These are phyloP conservation scores for Fraxinus excelsior DNA, from an alignment of 257 asterid genomes.

Conservation along the genomic window DNA sequence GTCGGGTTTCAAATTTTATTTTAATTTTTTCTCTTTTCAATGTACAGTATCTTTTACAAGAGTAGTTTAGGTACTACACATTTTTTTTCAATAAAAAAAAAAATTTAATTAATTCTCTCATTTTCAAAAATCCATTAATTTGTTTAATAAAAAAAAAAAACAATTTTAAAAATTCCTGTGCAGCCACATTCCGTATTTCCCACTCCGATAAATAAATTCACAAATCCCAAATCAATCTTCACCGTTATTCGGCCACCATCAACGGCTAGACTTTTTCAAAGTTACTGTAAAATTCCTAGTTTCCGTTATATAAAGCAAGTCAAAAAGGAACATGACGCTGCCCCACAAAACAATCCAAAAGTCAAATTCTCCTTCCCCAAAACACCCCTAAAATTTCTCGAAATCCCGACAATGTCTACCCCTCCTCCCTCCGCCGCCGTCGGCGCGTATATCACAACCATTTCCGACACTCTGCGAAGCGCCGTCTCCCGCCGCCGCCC, in stretches of 20 bases:
- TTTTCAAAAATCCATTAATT: too few species aligned
- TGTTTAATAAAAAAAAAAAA: too few species aligned
- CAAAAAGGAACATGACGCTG: neutral
- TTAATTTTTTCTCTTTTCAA: neutral
- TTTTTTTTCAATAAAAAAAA: too few species aligned
- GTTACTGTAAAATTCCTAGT: neutral
- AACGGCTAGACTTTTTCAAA: slow-evolving; percentile 11
- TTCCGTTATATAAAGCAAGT: neutral
- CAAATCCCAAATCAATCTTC: slow-evolving; percentile 5
- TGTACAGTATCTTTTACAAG: neutral
- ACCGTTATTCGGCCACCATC: slow-evolving; percentile 21
- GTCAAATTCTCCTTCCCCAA: slow-evolving; percentile 12
- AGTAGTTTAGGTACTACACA: neutral
- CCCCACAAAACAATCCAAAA: neutral
- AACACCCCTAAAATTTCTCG: slow-evolving; percentile 12
- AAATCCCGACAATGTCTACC: slow-evolving; percentile 27
- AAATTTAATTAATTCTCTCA: too few species aligned
- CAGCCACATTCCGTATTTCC: slow-evolving; percentile 18
- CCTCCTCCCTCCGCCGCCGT: slow-evolving; percentile 24
- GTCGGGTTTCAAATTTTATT: neutral
- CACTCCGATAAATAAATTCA: slow-evolving; percentile 8
- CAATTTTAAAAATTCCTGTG: neutral
- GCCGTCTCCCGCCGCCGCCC: slow-evolving; percentile 39
- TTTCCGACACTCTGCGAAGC: slow-evolving; percentile 33
- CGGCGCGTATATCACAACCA: slow-evolving; percentile 33